Evolutionary conservation across 2,329 filamentous ascomycete species (phyloP).

Genomic region (Tolypocladium sp.): DNA sequence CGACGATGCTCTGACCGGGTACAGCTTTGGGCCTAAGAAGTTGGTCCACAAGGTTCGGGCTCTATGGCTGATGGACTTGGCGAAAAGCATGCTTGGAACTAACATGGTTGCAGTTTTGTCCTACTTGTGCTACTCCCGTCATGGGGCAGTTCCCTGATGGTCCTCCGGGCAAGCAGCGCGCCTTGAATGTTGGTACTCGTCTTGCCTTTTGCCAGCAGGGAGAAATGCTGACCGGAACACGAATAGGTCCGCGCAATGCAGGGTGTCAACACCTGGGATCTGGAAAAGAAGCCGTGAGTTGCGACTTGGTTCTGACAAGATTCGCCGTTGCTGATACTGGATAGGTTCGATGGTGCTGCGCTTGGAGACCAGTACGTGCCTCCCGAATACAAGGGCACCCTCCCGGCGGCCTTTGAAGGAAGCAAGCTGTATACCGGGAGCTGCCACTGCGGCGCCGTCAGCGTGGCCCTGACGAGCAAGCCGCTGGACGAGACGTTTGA

Average conservation of each 20-base stretch:
- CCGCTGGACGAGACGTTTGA: constrained; percentile 28
- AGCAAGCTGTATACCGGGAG: constrained; percentile 36
- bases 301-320: background rate
- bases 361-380: constrained; percentile 22
- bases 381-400: constrained; percentile 28
- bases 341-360: constrained; percentile 28
- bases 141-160: constrained; percentile 13
- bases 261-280: constrained; percentile 28
- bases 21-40: constrained; percentile 30
- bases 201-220: too few species aligned
- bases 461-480: constrained; percentile 30
- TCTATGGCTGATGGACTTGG: background rate
- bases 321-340: background rate
- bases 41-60: constrained; percentile 31
- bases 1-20: constrained; percentile 28
- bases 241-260: constrained; percentile 33
- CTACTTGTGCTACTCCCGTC: constrained; percentile 37
- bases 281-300: constrained; percentile 27
- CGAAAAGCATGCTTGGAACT: background rate
- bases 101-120: constrained; percentile 34
- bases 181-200: constrained; percentile 6
- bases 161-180: background rate
- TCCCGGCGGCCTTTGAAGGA: constrained; percentile 28
- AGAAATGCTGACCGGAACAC: background rate
- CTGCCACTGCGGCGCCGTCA: constrained; percentile 44